These are phyloP conservation scores for Psilocybe tampanensis DNA, from an alignment of 768 basidiomycete species.

Conservation along the genomic window DNA sequence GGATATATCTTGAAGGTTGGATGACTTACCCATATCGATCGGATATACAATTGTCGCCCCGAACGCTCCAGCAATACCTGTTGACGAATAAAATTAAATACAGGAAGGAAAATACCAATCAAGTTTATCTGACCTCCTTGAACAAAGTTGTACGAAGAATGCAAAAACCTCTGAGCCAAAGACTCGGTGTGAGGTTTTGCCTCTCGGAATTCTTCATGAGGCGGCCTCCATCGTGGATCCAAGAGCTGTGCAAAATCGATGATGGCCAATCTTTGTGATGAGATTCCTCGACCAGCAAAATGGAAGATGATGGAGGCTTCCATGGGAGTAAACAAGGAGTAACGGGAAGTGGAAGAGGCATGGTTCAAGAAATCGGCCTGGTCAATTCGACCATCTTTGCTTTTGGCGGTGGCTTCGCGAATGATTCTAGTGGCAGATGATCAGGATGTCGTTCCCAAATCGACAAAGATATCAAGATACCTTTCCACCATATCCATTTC, in stretches of 20 bases:
- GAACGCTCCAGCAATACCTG: constrained; percentile 88
- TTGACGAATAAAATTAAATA: constrained; percentile 3
- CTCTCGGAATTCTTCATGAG: constrained; percentile 52
- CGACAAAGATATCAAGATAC: constrained; percentile 34
- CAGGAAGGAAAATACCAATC: not conserved
- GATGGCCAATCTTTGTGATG: constrained; percentile 72
- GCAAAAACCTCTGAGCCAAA: constrained; percentile 55
- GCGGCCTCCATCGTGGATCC: constrained; percentile 86
- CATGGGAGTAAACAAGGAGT: constrained; percentile 96
- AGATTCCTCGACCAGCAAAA: constrained; percentile 85
- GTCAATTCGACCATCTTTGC: constrained; percentile 95
- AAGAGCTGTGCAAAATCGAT: constrained; percentile 92
- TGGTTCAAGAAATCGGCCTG: constrained; percentile 95
- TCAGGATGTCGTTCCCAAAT: constrained; percentile 5
- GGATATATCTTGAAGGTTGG: not conserved
- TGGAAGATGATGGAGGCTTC: constrained; percentile 98
- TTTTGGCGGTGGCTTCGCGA: constrained; percentile 86
- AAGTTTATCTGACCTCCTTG: constrained; percentile 63
- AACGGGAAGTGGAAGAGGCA: constrained; percentile 83
- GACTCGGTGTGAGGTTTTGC: constrained; percentile 37
- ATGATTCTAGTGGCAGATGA: constrained; percentile 58
- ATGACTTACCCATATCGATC: constrained; percentile 81
- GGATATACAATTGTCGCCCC: constrained; percentile 99
- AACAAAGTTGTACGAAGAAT: constrained; percentile 84
- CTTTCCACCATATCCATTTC: constrained; percentile 98